Evolutionary conservation across 2,329 filamentous ascomycete genomes (phyloP).

Genomic region (Boeremia lycopersici): DNA sequence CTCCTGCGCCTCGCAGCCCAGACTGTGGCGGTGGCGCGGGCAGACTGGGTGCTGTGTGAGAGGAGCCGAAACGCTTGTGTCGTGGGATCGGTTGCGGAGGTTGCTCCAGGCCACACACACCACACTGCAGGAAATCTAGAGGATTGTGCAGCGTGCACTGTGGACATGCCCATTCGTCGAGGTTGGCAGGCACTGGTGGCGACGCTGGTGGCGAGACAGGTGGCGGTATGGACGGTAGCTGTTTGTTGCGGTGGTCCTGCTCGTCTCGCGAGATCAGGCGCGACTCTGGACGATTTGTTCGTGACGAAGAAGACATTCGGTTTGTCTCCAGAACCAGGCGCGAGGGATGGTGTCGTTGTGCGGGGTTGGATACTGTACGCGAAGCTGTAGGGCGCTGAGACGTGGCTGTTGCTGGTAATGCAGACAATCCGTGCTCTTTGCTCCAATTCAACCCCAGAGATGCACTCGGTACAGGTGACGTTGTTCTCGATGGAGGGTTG

Average conservation of each 20-base stretch:
- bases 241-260: conserved; percentile 31
- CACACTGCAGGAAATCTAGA: conserved; percentile 64
- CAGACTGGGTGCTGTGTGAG: conserved; percentile 30
- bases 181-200: conserved; percentile 33
- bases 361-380: conserved; percentile 22
- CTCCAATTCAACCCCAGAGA: conserved; percentile 31
- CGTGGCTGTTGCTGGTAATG: conserved; percentile 15
- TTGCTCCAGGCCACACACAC: conserved; percentile 64
- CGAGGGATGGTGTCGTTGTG: conserved; percentile 40
- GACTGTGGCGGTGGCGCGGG: conserved; percentile 42
- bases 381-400: conserved; percentile 16
- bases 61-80: conserved; percentile 36
- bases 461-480: conserved; percentile 51
- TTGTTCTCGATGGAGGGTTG: conserved; percentile 52
- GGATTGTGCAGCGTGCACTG: conserved; percentile 68
- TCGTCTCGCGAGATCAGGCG: conserved; percentile 39
- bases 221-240: conserved; percentile 40
- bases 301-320: conserved; percentile 17
- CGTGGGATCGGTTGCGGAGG: conserved; percentile 50
- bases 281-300: conserved; percentile 16
- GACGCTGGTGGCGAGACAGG: conserved; percentile 26
- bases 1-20: conserved; percentile 33
- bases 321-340: conserved; percentile 37
- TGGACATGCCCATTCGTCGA: conserved; percentile 62
- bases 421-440: conserved; percentile 44